phyloP scores from a whole-genome alignment of 805 yeast species.

The Saturnispora bothae region DNA sequence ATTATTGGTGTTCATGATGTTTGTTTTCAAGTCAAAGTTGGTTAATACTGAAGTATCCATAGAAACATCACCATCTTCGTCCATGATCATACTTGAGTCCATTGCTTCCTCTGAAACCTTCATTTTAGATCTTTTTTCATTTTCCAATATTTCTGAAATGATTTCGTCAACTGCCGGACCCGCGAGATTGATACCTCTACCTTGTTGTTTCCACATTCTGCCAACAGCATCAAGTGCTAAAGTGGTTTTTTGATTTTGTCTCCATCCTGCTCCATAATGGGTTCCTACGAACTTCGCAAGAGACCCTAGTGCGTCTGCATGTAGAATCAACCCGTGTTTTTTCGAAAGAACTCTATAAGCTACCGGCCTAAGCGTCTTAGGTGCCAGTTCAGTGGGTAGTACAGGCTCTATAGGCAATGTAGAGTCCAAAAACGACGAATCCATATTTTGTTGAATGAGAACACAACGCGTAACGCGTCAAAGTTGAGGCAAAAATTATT shows the following conservation, averaged over 20 bases:
- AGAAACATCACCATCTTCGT: conserved; percentile 6
- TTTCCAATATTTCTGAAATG: conserved; percentile 38
- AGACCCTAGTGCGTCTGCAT: conserved; percentile 68
- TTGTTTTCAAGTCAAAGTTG: conserved; percentile 3
- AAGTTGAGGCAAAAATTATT: too few relatives aligned
- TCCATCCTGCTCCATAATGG: conserved; percentile 81
- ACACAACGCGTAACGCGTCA: conserved; percentile 7
- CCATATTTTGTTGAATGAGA: conserved; percentile 6
- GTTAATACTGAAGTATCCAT: conserved; percentile 4
- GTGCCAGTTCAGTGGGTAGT: conserved; percentile 68
- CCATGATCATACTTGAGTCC: conserved; percentile 6
- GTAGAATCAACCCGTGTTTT: conserved; percentile 84
- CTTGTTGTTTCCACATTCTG: conserved; percentile 77
- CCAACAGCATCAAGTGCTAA: conserved; percentile 69
- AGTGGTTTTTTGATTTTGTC: conserved; percentile 46
- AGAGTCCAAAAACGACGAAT: conserved; percentile 12
- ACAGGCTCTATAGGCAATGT: conserved; percentile 25
- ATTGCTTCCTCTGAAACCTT: conserved; percentile 3
- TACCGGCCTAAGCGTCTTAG: conserved; percentile 78
- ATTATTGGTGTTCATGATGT: not conserved
- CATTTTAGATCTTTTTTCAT: conserved; percentile 9
- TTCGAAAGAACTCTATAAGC: conserved; percentile 86
- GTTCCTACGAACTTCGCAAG: conserved; percentile 70
- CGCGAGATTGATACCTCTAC: conserved; percentile 76
- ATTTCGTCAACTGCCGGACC: conserved; percentile 58